Evolutionary conservation across 495 filamentous ascomycete genomes (phyloP).

Genomic region (Endocarpon pusillum): DNA sequence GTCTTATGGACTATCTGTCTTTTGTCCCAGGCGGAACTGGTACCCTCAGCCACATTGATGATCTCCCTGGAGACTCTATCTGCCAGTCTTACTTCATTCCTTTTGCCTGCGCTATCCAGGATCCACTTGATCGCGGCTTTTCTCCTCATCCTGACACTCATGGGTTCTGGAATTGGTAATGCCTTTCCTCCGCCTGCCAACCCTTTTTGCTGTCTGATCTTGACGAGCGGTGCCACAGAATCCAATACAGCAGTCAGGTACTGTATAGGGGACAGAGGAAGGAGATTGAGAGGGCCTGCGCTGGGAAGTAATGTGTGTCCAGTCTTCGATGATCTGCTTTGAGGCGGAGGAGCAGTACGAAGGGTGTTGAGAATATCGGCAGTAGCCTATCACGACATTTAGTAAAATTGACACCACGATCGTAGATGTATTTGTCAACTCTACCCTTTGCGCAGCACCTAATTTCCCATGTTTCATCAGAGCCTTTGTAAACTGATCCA

Average conservation of each 20-base stretch:
- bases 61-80: slow-evolving; percentile 75
- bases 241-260: slow-evolving; percentile 84
- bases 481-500: slow-evolving; percentile 74
- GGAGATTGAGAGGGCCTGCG: slow-evolving; percentile 36
- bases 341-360: slow-evolving; percentile 65
- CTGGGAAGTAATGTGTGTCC: no score
- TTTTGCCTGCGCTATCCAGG: slow-evolving; percentile 58
- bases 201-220: slow-evolving; percentile 55
- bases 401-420: slow-evolving; percentile 3
- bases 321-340: no score
- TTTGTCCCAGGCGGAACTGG: slow-evolving; percentile 66
- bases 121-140: slow-evolving; percentile 75
- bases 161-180: slow-evolving; percentile 65
- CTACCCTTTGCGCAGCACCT: slow-evolving; percentile 63
- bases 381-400: slow-evolving; percentile 48
- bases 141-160: slow-evolving; percentile 56
- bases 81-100: slow-evolving; percentile 45
- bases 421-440: slow-evolving; percentile 15
- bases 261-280: slow-evolving; percentile 59
- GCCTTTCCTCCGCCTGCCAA: slow-evolving; percentile 72
- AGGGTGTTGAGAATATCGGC: slow-evolving; percentile 69
- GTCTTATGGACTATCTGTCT: slow-evolving; percentile 54
- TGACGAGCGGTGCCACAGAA: slow-evolving; percentile 80
- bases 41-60: slow-evolving; percentile 72
- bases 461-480: slow-evolving; percentile 84